Percentiles rank a stretch among this genome's conserved stretches.
Conservation (phyloP, 2,329 filamentous ascomycete species). For the Aspergillus sp. region DNA sequence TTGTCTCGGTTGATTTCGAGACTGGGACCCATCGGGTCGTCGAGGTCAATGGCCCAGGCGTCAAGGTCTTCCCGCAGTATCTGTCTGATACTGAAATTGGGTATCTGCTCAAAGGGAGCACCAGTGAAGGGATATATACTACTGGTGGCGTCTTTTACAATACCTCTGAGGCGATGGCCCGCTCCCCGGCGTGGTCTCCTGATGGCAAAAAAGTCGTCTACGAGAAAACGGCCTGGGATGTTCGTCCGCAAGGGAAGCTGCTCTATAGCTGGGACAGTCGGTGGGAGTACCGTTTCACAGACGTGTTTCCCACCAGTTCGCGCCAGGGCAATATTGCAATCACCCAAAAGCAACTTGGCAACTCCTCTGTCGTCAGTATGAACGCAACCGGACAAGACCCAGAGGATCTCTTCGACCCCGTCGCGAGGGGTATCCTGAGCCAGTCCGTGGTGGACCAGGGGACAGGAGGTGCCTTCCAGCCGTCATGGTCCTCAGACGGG, state of each 20-base stretch:
- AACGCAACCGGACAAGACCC: no score
- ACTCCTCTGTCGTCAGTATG: no score
- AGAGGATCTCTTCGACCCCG: no score
- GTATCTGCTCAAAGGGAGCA: constrained; percentile 20
- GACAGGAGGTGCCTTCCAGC: no score
- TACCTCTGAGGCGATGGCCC: background rate
- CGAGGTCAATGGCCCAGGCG: constrained; percentile 26
- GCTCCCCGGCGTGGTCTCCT: constrained; percentile 34
- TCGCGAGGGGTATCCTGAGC: no score
- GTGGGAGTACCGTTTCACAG: constrained; percentile 46
- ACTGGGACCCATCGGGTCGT: constrained; percentile 36
- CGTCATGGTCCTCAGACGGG: no score
- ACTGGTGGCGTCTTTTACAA: constrained; percentile 20
- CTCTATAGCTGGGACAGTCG: constrained; percentile 42
- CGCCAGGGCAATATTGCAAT: no score
- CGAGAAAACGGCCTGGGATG: constrained; percentile 25
- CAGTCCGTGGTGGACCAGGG: no score
- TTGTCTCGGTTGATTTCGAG: constrained; percentile 40
- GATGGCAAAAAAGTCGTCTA: constrained; percentile 30
- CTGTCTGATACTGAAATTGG: constrained; percentile 29
- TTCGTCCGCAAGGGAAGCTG: constrained; percentile 35
- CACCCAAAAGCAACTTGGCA: no score
- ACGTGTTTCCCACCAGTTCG: constrained; percentile 38
- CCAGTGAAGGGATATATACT: constrained; percentile 29
- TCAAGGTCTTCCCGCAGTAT: constrained; percentile 36